A percentile compares a stretch with the other conserved stretches of the same genome.
phyloP scores from a whole-genome alignment of 2,329 filamentous ascomycete genomes.

The Chrysoporthe austroafricana region DNA sequence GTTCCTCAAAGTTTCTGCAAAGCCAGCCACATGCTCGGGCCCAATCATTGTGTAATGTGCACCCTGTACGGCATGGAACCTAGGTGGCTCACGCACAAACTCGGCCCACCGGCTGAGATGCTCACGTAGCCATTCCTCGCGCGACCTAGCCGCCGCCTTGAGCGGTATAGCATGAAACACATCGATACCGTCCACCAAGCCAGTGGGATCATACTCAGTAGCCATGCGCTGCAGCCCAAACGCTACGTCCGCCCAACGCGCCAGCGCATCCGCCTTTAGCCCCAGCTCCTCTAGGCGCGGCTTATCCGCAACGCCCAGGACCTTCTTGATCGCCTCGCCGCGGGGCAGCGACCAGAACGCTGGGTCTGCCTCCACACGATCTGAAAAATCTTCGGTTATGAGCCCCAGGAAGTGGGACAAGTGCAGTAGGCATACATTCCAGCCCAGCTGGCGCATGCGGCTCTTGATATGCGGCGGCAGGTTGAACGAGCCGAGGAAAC shows the following conservation, averaged over 20 bases:
- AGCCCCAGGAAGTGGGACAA: constrained; percentile 41
- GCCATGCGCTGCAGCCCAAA: constrained; percentile 7
- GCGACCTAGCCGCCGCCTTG: neutral
- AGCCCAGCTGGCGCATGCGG: constrained; percentile 45
- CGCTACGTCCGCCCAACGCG: constrained; percentile 2
- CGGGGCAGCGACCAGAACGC: too few relatives aligned
- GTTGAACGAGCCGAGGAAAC: too few relatives aligned
- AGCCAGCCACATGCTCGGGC: too few relatives aligned
- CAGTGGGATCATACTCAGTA: neutral
- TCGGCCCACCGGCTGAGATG: too few relatives aligned
- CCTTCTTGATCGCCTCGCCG: too few relatives aligned
- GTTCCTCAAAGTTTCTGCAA: too few relatives aligned
- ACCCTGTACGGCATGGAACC: too few relatives aligned
- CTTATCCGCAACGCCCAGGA: neutral
- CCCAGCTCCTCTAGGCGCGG: neutral
- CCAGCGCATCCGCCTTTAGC: neutral
- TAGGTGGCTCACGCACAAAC: too few relatives aligned
- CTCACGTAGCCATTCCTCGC: too few relatives aligned
- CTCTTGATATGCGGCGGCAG: constrained; percentile 52
- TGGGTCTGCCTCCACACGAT: neutral
- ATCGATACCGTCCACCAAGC: neutral
- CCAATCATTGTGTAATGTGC: too few relatives aligned
- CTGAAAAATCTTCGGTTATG: too few relatives aligned
- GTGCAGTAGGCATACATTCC: constrained; percentile 44
- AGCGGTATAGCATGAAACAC: constrained; percentile 6